These are phyloP conservation scores for Rhytidiadelphus loreus DNA, from an alignment of 225 moss, liverwort and hornwort species.

Conservation along the genomic window DNA sequence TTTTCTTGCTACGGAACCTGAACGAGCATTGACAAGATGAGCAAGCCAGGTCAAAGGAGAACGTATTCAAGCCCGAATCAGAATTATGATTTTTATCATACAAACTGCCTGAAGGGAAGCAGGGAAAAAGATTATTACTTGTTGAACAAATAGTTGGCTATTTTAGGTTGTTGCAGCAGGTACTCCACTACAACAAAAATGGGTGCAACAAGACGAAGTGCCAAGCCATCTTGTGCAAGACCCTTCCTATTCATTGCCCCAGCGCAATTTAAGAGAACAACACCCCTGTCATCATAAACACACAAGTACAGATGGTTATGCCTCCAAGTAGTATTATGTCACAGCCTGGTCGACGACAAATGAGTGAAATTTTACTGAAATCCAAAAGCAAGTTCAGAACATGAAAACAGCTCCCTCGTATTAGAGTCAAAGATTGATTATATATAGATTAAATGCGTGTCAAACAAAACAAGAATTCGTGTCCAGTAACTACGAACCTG, in stretches of 20 bases:
- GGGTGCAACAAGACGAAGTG: constrained; percentile 76
- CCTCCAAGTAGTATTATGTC: neutral
- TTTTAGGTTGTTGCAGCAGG: constrained; percentile 60
- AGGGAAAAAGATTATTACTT: constrained; percentile 26
- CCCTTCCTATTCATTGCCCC: constrained; percentile 99
- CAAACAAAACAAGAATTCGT: neutral
- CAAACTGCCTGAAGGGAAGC: neutral
- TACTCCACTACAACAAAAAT: constrained; percentile 84
- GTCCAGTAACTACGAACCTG: constrained; percentile 31
- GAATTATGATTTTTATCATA: neutral
- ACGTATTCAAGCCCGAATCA: neutral
- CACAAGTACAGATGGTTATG: neutral
- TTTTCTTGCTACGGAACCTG: constrained; percentile 92
- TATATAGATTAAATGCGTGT: neutral
- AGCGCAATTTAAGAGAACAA: constrained; percentile 91
- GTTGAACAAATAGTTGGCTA: constrained; percentile 84
- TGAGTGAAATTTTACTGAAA: neutral
- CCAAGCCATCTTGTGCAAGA: constrained; percentile 80
- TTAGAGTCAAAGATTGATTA: neutral
- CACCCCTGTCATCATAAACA: constrained; percentile 51
- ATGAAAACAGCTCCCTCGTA: neutral
- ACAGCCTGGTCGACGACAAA: neutral
- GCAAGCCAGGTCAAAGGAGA: neutral
- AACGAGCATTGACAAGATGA: neutral
- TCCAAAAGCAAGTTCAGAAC: neutral